These are phyloP conservation scores for Fusarium equiseti DNA, from an alignment of 2,329 filamentous ascomycete species.

Conservation along the genomic window DNA sequence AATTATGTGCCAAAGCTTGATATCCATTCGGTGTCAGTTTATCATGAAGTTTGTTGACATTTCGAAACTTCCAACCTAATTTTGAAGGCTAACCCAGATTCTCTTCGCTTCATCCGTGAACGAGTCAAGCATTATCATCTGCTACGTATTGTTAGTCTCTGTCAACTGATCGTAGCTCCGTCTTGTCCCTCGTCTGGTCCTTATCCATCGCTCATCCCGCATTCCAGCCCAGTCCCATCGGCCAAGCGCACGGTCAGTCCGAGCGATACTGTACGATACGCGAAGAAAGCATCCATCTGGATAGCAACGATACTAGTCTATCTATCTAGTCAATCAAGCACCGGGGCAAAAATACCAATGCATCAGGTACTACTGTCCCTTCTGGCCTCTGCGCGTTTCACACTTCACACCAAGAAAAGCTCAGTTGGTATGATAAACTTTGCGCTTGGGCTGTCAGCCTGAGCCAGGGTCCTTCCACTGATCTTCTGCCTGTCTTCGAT, in stretches of 20 bases:
- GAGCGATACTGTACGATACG: constrained; percentile 6
- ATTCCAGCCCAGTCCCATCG: neutral
- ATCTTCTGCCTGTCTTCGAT: constrained; percentile 18
- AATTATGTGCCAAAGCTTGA: neutral
- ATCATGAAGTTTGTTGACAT: neutral
- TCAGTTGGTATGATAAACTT: constrained; percentile 4
- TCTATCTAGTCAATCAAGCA: neutral
- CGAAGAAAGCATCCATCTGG: constrained; percentile 1
- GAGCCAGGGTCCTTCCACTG: constrained; percentile 22
- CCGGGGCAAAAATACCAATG: neutral
- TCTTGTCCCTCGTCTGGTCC: neutral
- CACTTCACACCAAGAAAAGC: neutral
- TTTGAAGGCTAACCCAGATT: neutral
- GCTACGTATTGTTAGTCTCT: neutral
- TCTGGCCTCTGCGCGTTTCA: constrained; percentile 6
- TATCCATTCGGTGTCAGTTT: neutral
- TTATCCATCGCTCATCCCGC: constrained; percentile 10
- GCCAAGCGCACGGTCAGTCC: constrained; percentile 12
- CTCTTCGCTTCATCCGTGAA: neutral
- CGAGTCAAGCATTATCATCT: neutral
- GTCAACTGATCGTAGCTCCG: neutral
- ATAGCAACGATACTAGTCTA: neutral
- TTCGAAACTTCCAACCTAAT: neutral
- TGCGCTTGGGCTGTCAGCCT: constrained; percentile 13
- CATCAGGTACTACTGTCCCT: constrained; percentile 3